Evolutionary conservation across 2,329 filamentous ascomycete species (phyloP).

Genomic region (Pseudonectria buxi): DNA sequence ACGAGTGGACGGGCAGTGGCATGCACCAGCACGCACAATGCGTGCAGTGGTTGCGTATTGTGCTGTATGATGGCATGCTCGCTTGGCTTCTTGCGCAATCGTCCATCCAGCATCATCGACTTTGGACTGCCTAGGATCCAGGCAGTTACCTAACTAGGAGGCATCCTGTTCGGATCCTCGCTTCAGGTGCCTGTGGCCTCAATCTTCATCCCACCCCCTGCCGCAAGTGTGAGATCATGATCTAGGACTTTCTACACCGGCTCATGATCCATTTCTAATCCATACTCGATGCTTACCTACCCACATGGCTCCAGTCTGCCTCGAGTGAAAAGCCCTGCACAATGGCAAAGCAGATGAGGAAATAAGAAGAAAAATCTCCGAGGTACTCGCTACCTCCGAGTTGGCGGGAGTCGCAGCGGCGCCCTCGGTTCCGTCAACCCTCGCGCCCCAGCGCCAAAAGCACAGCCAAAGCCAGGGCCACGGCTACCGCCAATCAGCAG

Average conservation of each 20-base stretch:
- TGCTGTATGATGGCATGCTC: too few relatives aligned
- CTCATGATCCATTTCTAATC: conserved; percentile 9
- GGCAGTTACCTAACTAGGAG: too few relatives aligned
- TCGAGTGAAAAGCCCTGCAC: conserved; percentile 1
- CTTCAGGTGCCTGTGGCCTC: too few relatives aligned
- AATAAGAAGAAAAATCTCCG: conserved; percentile 1
- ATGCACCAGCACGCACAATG: too few relatives aligned
- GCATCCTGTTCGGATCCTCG: too few relatives aligned
- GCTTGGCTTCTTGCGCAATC: too few relatives aligned
- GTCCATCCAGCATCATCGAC: too few relatives aligned
- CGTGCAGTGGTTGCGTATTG: too few relatives aligned
- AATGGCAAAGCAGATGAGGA: conserved; percentile 2
- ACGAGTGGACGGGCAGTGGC: too few relatives aligned
- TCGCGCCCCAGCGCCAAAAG: conserved; percentile 6
- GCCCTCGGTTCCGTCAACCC: conserved; percentile 18
- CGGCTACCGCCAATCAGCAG: conserved; percentile 29
- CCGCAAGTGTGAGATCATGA: too few relatives aligned
- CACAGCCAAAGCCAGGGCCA: conserved; percentile 13
- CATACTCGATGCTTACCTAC: conserved; percentile 1
- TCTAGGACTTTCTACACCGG: conserved; percentile 2
- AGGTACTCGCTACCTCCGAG: conserved; percentile 18
- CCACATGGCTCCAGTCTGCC: conserved; percentile 2
- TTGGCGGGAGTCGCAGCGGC: conserved; percentile 20
- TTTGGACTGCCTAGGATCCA: too few relatives aligned
- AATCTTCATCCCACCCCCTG: too few relatives aligned